Percentiles rank a stretch among this genome's conserved stretches.
Evolutionary conservation across 176 grass and related monocot genomes (phyloP).

Genomic region (Bonia amplexicaulis): DNA sequence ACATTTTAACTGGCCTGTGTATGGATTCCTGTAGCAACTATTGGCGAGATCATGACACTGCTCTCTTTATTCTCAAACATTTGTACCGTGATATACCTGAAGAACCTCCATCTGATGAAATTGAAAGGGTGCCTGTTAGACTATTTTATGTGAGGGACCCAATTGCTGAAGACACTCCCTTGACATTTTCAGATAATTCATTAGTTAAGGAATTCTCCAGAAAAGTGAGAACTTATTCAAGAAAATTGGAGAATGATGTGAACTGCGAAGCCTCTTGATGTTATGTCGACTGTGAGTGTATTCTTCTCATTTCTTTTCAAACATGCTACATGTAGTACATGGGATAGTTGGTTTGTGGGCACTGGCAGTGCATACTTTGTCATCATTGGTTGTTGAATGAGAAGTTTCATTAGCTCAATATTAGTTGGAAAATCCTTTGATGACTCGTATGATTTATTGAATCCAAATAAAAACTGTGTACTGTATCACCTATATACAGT

Average conservation of each 20-base stretch:
- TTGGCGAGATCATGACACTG: constrained; percentile 94
- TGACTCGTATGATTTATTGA: neutral
- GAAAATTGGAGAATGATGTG: constrained; percentile 31
- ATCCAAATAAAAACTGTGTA: neutral
- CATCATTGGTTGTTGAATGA: neutral
- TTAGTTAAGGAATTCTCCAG: constrained; percentile 73
- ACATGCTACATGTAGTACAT: neutral
- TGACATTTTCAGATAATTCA: constrained; percentile 84
- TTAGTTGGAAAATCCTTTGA: neutral
- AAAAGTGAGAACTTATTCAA: constrained; percentile 55
- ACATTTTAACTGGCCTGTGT: constrained; percentile 11
- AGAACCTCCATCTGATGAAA: constrained; percentile 51
- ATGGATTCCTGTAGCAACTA: constrained; percentile 63
- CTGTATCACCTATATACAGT: neutral
- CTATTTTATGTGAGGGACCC: constrained; percentile 77
- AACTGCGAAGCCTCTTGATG: constrained; percentile 28
- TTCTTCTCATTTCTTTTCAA: neutral
- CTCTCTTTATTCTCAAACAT: constrained; percentile 93
- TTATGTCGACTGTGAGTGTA: neutral
- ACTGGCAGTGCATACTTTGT: neutral
- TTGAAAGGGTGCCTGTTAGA: constrained; percentile 38
- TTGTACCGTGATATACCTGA: constrained; percentile 89
- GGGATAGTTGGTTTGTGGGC: neutral
- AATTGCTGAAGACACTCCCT: constrained; percentile 70
- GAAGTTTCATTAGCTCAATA: neutral